A percentile compares a stretch with the other conserved stretches of the same genome.
Conservation (phyloP, 1,284 basidiomycete species). For the Leccinum pachyderme region DNA sequence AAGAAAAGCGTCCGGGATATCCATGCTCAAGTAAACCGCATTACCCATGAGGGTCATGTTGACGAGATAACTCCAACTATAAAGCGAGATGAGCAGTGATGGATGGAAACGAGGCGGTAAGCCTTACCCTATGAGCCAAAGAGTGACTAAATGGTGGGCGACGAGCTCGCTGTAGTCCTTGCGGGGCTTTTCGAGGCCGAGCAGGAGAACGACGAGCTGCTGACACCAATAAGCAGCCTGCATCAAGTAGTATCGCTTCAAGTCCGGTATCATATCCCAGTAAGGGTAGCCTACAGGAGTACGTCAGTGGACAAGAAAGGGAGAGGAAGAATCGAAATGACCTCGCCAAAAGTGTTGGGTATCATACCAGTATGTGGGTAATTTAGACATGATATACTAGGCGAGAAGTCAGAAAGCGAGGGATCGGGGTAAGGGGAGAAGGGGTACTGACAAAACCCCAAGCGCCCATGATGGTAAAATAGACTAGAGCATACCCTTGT, state of each 20-base stretch:
- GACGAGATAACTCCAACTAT: conserved; percentile 83
- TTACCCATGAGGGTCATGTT: conserved; percentile 90
- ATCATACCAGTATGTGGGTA: conserved; percentile 89
- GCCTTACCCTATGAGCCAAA: conserved; percentile 88
- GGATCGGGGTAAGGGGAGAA: not conserved
- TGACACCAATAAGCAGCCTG: conserved; percentile 93
- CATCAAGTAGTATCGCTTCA: conserved; percentile 93
- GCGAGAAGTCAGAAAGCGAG: not conserved
- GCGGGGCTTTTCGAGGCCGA: conserved; percentile 89
- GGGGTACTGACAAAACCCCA: conserved; percentile 71
- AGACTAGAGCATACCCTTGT: conserved; percentile 85
- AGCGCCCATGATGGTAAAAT: conserved; percentile 69
- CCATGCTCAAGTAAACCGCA: conserved; percentile 95
- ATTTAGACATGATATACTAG: conserved; percentile 81
- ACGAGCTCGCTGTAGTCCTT: conserved; percentile 91
- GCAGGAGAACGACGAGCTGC: conserved; percentile 84
- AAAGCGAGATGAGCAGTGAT: conserved; percentile 8
- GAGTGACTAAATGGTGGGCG: conserved; percentile 86
- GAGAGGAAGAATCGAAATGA: conserved; percentile 26
- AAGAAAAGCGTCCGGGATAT: conserved; percentile 88
- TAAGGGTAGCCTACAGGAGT: conserved; percentile 72
- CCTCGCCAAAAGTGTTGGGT: conserved; percentile 84
- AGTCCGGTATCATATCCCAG: conserved; percentile 80
- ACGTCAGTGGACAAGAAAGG: not conserved
- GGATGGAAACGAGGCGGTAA: not conserved